Evolutionary conservation across 352 stramenopile genomes (phyloP).

Genomic region (Proteromonas lacertae): DNA sequence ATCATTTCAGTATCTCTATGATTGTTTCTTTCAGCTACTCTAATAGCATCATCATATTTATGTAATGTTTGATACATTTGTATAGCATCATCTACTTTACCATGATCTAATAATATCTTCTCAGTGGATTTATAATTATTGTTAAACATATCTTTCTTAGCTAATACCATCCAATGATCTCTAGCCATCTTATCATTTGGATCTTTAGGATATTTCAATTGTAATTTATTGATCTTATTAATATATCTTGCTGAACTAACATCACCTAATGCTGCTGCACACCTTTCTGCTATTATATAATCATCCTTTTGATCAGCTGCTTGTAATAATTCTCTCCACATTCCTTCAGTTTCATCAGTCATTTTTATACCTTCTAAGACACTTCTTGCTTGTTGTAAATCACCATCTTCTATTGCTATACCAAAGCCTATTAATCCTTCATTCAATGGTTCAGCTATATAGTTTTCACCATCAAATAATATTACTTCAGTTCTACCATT

Average conservation of each 20-base stretch:
- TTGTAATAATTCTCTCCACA: conserved; percentile 55
- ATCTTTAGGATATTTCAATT: conserved; percentile 8
- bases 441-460: conserved; percentile 51
- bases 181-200: conserved; percentile 23
- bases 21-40: conserved; percentile 37
- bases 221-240: conserved; percentile 1
- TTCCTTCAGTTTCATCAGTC: conserved; percentile 38
- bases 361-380: conserved; percentile 57
- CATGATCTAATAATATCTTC: conserved; percentile 45
- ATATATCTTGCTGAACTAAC: conserved; percentile 43
- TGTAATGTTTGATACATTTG: conserved; percentile 69
- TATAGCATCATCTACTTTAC: conserved; percentile 56
- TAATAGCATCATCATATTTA: conserved; percentile 66
- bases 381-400: conserved; percentile 41
- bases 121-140: conserved; percentile 53
- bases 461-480: conserved; percentile 65
- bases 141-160: conserved; percentile 32
- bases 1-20: conserved; percentile 35
- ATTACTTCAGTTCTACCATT: conserved; percentile 66
- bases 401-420: conserved; percentile 50
- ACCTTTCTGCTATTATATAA: conserved; percentile 14
- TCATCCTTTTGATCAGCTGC: conserved; percentile 33
- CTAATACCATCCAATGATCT: conserved; percentile 40
- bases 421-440: conserved; percentile 66
- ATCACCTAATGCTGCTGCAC: conserved; percentile 47